These are phyloP conservation scores for Penicillium argentinense DNA, from an alignment of 495 filamentous ascomycete species.

Conservation along the genomic window DNA sequence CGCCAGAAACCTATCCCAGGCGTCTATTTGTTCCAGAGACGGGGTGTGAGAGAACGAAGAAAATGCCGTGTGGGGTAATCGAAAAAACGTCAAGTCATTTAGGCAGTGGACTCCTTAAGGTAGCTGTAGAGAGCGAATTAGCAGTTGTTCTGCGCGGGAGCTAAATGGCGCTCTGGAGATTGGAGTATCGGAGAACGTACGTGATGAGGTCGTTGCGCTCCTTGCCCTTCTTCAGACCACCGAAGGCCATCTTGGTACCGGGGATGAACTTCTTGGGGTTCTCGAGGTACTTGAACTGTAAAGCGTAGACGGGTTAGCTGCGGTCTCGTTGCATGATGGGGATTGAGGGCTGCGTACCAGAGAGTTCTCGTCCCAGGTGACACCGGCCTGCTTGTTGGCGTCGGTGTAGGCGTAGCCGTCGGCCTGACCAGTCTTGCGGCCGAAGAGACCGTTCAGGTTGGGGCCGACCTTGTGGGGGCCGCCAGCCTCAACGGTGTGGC, in stretches of 20 bases:
- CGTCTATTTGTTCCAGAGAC: conserved; percentile 24
- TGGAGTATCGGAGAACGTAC: no score
- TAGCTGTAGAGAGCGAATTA: conserved; percentile 42
- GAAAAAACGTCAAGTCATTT: conserved; percentile 39
- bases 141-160: no score
- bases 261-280: conserved; percentile 97
- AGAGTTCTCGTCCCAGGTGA: conserved; percentile 83
- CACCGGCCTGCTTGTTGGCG: conserved; percentile 96
- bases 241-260: conserved; percentile 99
- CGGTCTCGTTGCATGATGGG: no score
- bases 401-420: conserved; percentile 98
- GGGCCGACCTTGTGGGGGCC: conserved; percentile 98
- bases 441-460: conserved; percentile 95
- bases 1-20: conserved; percentile 24
- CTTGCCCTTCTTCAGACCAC: conserved; percentile 99
- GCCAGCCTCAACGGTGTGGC: conserved; percentile 85
- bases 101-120: conserved; percentile 64
- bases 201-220: conserved; percentile 99
- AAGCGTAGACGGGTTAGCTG: conserved; percentile 9
- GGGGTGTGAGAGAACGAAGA: conserved; percentile 26
- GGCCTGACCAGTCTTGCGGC: conserved; percentile 87
- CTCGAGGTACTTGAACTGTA: conserved; percentile 81
- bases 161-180: no score
- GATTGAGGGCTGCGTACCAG: conserved; percentile 59
- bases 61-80: conserved; percentile 17